Base-by-base conservation (phyloP, 345 rosid species). In the Murraya koenigii region DNA sequence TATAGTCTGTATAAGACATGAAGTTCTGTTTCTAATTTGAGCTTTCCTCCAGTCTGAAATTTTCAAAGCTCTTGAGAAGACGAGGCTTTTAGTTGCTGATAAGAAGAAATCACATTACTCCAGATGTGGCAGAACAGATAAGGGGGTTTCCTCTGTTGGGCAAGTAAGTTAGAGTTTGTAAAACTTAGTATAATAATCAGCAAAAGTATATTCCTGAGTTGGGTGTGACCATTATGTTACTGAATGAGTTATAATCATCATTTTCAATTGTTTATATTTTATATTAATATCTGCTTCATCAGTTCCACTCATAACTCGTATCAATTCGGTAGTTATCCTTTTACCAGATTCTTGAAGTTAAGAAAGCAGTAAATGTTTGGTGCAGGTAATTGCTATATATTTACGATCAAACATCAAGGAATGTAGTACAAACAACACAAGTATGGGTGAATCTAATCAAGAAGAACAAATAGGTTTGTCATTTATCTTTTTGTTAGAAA, bases 71-170 rank as follows among this genome's bases (percentile, higher is more conserved):
- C 86, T 95, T 52, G 90, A 88, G 83, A 88, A 86, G 85, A 96
- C 94, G 71, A 84, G 88, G 77, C 99, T 96, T 77, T 84, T 90
- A 72, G 84, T 89, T 86, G 94, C 95, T 71, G 89, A 92, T 83
- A 94, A 77, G 89, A 92, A 91, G 86, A 88, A 89, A 41, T 84
- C 85, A 78, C 88, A 74, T 66, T 94, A 96, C 85, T 96, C 97
- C 25, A 88, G 99, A 83, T 96, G 99, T 55, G 98, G 97, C 71
- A 91, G 98, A 83, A 96, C 99, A 26, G 98, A 94, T 85, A 94
- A 78, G 81, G 99, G 98, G 77, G 98, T 94, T 79, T 96, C 99
- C 8, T 89, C 99, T 14, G 89, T 91, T 83, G 99, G 98, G 47
- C 98, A 94, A 85, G 99, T 96, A 77, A 85, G 86, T 82, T 86